Evolutionary conservation across 768 basidiomycete genomes (phyloP).

Genomic region (Russula olivacea): DNA sequence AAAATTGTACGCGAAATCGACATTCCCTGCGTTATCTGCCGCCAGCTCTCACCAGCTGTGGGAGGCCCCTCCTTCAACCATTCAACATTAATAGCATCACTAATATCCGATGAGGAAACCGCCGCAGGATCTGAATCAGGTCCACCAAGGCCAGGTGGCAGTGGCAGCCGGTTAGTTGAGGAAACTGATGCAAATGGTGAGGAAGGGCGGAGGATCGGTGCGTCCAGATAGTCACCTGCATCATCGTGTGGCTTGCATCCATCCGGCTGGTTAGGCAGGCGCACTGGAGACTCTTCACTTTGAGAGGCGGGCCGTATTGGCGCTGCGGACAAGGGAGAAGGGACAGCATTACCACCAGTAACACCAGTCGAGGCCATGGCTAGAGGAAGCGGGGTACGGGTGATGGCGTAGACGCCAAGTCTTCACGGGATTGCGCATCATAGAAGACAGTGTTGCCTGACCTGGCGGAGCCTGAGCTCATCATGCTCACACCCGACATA

Average conservation of each 20-base stretch:
- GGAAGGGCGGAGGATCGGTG: conserved; percentile 52
- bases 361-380: too few relatives aligned
- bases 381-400: too few relatives aligned
- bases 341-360: too few relatives aligned
- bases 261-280: background rate
- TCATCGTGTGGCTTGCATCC: conserved; percentile 18
- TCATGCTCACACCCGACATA: too few relatives aligned
- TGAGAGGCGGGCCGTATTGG: conserved; percentile 2
- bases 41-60: conserved; percentile 39
- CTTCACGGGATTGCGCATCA: too few relatives aligned
- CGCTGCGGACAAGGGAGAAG: conserved; percentile 20
- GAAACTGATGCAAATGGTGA: conserved; percentile 44
- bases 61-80: conserved; percentile 69
- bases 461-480: too few relatives aligned
- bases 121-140: conserved; percentile 30
- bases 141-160: conserved; percentile 38
- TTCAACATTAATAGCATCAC: conserved; percentile 43
- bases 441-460: too few relatives aligned
- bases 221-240: conserved; percentile 45
- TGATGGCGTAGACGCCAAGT: too few relatives aligned
- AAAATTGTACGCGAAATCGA: conserved; percentile 26
- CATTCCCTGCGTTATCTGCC: too few relatives aligned
- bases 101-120: conserved; percentile 12
- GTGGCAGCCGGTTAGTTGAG: conserved; percentile 25
- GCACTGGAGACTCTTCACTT: conserved; percentile 5